Conservation (phyloP, 345 rosid species). For the Syzygium aromaticum region DNA sequence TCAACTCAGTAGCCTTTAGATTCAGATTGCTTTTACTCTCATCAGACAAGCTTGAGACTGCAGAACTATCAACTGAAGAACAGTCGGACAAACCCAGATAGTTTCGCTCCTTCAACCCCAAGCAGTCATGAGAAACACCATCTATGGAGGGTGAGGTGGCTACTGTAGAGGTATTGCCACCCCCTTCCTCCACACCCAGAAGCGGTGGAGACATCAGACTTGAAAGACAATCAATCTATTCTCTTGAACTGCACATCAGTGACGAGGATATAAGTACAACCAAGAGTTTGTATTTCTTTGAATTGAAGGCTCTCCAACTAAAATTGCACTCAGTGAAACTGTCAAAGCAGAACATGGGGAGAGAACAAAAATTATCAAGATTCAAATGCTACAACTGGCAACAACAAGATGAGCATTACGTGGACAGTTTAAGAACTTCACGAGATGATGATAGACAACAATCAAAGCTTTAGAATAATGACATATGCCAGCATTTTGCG, state of each 20-base stretch:
- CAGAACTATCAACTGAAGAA: conserved; percentile 73
- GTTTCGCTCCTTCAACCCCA: conserved; percentile 54
- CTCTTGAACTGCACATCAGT: conserved; percentile 8
- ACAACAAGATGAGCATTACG: not conserved
- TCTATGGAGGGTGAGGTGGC: conserved; percentile 34
- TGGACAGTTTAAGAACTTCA: not conserved
- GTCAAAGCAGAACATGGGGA: not conserved
- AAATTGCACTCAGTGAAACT: not conserved
- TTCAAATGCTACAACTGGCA: not conserved
- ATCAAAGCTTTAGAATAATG: not conserved
- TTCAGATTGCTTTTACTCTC: conserved; percentile 50
- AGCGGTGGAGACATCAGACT: conserved; percentile 67
- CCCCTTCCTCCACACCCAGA: conserved; percentile 45
- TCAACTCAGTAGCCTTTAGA: conserved; percentile 76
- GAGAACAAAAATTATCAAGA: not conserved
- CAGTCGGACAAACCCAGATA: conserved; percentile 71
- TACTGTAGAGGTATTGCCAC: conserved; percentile 25
- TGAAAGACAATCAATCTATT: conserved; percentile 3
- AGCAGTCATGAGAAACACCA: conserved; percentile 26
- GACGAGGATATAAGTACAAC: not conserved
- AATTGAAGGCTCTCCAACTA: not conserved
- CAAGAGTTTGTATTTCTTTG: not conserved
- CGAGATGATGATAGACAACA: not conserved
- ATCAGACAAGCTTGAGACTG: conserved; percentile 29
- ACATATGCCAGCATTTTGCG: not conserved